phyloP scores from a whole-genome alignment of 73 alveolate species.

The Stentor coeruleus region DNA sequence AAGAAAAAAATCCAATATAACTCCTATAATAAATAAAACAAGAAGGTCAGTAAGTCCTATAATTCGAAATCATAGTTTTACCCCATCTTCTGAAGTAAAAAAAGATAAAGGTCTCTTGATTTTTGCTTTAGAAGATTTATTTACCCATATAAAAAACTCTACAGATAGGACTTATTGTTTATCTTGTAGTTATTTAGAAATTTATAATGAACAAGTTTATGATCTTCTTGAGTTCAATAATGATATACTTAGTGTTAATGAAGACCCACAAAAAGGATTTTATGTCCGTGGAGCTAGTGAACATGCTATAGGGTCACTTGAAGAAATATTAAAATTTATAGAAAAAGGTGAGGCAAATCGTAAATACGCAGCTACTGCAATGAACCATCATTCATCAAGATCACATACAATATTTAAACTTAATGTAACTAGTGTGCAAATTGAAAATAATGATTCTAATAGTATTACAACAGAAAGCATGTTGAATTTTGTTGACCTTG shows the following conservation, averaged over 20 bases:
- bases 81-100: neutral
- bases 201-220: slow-evolving; percentile 71
- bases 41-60: neutral
- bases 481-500: slow-evolving; percentile 80
- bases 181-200: slow-evolving; percentile 69
- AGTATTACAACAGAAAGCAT: slow-evolving; percentile 55
- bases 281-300: slow-evolving; percentile 72
- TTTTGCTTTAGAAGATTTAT: slow-evolving; percentile 4
- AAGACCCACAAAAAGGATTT: slow-evolving; percentile 71
- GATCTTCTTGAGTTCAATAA: slow-evolving; percentile 60
- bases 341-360: slow-evolving; percentile 57
- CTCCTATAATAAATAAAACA: neutral
- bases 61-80: neutral
- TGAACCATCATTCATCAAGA: slow-evolving; percentile 82
- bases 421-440: slow-evolving; percentile 60
- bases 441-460: slow-evolving; percentile 36
- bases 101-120: slow-evolving; percentile 12
- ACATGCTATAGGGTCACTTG: slow-evolving; percentile 40
- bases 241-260: slow-evolving; percentile 62
- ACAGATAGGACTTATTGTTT: slow-evolving; percentile 5
- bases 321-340: slow-evolving; percentile 57
- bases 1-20: neutral
- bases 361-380: slow-evolving; percentile 45
- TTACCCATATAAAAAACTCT: neutral
- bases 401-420: slow-evolving; percentile 73